These are phyloP conservation scores for Saussurea involucrata DNA, from an alignment of 129 eudicot genomes.

Conservation along the genomic window DNA sequence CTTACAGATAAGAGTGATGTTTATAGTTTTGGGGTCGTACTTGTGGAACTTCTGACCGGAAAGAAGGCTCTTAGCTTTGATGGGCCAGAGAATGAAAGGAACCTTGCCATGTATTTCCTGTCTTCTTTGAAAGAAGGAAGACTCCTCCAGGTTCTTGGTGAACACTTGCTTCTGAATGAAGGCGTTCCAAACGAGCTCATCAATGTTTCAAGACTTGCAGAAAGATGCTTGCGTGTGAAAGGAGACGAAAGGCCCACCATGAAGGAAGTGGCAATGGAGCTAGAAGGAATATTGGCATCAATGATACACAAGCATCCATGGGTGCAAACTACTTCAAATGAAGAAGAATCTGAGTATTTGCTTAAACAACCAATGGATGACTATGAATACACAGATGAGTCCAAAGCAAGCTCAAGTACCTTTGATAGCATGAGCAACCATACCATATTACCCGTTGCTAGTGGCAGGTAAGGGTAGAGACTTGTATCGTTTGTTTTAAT, in stretches of 20 bases:
- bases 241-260: constrained; percentile 39
- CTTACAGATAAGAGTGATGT: constrained; percentile 48
- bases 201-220: constrained; percentile 23
- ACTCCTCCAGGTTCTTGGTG: constrained; percentile 24
- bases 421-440: constrained; percentile 22
- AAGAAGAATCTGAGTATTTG: constrained; percentile 24
- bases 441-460: constrained; percentile 15
- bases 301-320: constrained; percentile 37
- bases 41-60: constrained; percentile 40
- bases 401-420: not conserved
- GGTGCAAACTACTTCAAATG: constrained; percentile 6
- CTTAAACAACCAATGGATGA: constrained; percentile 5
- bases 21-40: constrained; percentile 48
- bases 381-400: not conserved
- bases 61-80: constrained; percentile 33
- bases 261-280: constrained; percentile 41
- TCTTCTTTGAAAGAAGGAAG: constrained; percentile 14
- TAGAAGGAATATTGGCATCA: constrained; percentile 25
- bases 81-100: constrained; percentile 40
- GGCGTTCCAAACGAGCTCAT: constrained; percentile 11
- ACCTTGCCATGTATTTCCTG: constrained; percentile 32
- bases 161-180: constrained; percentile 9
- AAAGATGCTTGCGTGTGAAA: constrained; percentile 24
- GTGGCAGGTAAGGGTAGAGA: constrained; percentile 19
- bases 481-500: too few species aligned